Evolutionary conservation across 805 yeast genomes (phyloP).

Genomic region (Metschnikowia lunata): DNA sequence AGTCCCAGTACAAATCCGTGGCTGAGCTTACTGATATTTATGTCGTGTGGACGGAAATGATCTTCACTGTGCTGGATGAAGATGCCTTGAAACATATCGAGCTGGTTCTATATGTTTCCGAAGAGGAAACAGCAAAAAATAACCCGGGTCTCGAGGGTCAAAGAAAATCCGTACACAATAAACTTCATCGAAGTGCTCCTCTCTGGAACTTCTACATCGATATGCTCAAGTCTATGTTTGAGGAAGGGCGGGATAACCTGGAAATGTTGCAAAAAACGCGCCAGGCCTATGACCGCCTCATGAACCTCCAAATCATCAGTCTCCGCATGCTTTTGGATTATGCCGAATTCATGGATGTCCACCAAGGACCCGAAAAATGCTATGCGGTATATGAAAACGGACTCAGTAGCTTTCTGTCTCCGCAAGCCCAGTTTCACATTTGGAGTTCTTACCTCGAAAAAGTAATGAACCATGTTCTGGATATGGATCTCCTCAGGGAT

Average conservation of each 20-base stretch:
- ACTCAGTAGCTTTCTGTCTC: constrained; percentile 53
- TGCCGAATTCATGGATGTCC: constrained; percentile 54
- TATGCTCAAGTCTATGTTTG: constrained; percentile 54
- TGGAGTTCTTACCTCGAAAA: constrained; percentile 67
- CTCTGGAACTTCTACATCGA: constrained; percentile 77
- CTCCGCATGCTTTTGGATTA: constrained; percentile 63
- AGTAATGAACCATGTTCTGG: constrained; percentile 27
- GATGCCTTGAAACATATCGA: constrained; percentile 34
- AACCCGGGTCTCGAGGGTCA: not conserved
- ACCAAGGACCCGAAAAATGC: constrained; percentile 43
- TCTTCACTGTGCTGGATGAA: constrained; percentile 45
- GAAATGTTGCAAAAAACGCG: constrained; percentile 14
- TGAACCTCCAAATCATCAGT: constrained; percentile 58
- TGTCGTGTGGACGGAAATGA: constrained; percentile 72
- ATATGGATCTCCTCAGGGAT: constrained; percentile 48
- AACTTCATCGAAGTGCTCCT: constrained; percentile 55
- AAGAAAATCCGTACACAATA: constrained; percentile 39
- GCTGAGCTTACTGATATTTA: constrained; percentile 68
- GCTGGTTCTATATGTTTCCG: constrained; percentile 21
- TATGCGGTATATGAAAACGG: constrained; percentile 68
- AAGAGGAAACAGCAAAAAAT: not conserved
- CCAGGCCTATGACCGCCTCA: constrained; percentile 26
- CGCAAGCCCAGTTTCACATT: constrained; percentile 53
- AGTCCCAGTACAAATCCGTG: constrained; percentile 60
- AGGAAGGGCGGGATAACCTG: constrained; percentile 24